Evolutionary conservation across 2,329 filamentous ascomycete species (phyloP), one percentile per base, ranked within the genome.

Genomic region (Tolypocladium cylindrosporum): DNA sequence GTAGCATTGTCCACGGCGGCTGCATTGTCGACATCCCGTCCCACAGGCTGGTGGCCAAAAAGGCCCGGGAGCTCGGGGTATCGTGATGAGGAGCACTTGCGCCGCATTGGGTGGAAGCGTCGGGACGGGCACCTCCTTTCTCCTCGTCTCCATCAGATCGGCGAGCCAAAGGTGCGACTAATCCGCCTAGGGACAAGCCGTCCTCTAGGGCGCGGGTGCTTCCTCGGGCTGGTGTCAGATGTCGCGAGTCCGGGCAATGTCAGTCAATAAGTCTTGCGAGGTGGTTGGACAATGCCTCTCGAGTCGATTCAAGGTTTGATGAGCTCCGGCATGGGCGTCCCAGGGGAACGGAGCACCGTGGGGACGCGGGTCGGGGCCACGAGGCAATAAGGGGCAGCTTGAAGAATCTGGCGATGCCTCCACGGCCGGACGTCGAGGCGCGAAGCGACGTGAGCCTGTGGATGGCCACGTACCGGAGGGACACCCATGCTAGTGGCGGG

Each of bases 221-320:
- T 59, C 61, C 58, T 66, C 62, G 61, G 59, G 60, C 61, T 63
- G 62, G 56, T 60, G 61, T 63, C 58, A 55, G 55, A 55, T 56
- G 54, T 34, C 19, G 48, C 37, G 54, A 58, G 45, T 54, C 48
- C 45, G 51, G 34, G 54, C 21, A 42, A n/a, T 52, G 54, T 34
- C 39, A 58, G 50, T 58, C 55, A 60, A 48, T 59, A 62, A 60
- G 65, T 63, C 62, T 62, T 58, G 63, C 37, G 45, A 63, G 60
- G 59, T 69, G 70, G 67, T 71, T 73, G 67, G 68, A 57, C 63
- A 61, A 64, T 61, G 59, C 41, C 57, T 42, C 34, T 60, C 63
- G 55, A 58, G 48, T 58, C 61, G 58, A 51, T 57, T 42, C 55
- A 42, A 56, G 48, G 62, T 60, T 55, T 51, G 24, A 55, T 37